phyloP scores from a whole-genome alignment of 345 rosid species.

The Brassica incana region DNA sequence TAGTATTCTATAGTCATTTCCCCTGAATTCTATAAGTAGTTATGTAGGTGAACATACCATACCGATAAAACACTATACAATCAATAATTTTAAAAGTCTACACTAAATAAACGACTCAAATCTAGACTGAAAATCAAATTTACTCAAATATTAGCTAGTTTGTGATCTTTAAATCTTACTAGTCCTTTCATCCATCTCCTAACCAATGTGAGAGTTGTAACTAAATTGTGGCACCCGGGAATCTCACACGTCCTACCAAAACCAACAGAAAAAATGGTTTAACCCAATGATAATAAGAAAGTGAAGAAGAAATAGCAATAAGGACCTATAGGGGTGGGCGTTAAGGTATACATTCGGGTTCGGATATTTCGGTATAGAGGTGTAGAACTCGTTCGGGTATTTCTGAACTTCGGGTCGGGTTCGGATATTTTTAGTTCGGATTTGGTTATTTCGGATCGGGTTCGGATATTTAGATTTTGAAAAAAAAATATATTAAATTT shows the following conservation, averaged over 20 bases:
- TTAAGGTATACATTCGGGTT: no score
- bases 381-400: no score
- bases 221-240: slow-evolving; percentile 26
- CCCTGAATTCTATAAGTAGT: neutral
- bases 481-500: no score
- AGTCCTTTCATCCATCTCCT: slow-evolving; percentile 1
- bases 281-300: neutral
- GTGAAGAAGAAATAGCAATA: neutral
- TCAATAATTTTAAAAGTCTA: neutral
- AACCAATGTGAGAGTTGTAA: slow-evolving; percentile 12
- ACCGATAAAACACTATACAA: slow-evolving; percentile 1
- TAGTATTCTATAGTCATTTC: slow-evolving; percentile 3
- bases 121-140: neutral
- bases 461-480: no score
- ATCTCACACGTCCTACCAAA: slow-evolving; percentile 17
- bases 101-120: neutral
- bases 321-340: slow-evolving; percentile 16
- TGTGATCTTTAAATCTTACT: neutral
- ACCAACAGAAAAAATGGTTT: slow-evolving; percentile 16
- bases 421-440: no score
- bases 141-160: neutral
- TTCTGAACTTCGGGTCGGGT: no score
- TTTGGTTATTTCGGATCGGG: no score
- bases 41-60: neutral
- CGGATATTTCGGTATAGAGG: no score